Percentiles rank a stretch among this genome's conserved stretches.
Conservation (phyloP, 1,284 basidiomycete genomes). For the Microbotryum saponariae region DNA sequence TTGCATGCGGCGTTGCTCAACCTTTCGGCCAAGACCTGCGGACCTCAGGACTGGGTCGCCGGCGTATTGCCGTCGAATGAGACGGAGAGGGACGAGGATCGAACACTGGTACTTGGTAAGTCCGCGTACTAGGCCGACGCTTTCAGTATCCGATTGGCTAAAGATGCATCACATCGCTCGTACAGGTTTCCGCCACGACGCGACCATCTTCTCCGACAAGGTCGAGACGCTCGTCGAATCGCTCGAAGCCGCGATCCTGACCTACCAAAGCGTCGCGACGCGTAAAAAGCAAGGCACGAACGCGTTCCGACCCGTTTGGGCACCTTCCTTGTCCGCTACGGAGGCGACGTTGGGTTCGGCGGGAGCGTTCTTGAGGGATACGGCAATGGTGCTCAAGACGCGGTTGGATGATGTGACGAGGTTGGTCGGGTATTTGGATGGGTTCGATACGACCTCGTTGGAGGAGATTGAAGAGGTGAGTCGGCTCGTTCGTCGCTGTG, state of each 20-base stretch:
- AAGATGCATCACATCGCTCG: background rate
- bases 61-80: conserved; percentile 62
- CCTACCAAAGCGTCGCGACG: conserved; percentile 31
- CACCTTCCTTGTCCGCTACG: conserved; percentile 21
- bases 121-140: background rate
- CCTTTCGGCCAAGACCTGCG: conserved; percentile 68
- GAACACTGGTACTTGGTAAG: conserved; percentile 52
- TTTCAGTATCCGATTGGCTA: background rate
- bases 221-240: conserved; percentile 26
- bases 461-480: conserved; percentile 42
- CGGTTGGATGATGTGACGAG: conserved; percentile 60
- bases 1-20: conserved; percentile 73
- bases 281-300: conserved; percentile 18
- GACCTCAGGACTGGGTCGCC: conserved; percentile 54
- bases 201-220: conserved; percentile 29
- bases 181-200: conserved; percentile 15
- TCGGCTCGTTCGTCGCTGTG: conserved; percentile 4
- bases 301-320: conserved; percentile 37
- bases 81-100: conserved; percentile 55
- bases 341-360: conserved; percentile 60
- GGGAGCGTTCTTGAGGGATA: conserved; percentile 58
- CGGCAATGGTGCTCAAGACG: conserved; percentile 54
- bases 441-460: conserved; percentile 49
- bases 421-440: conserved; percentile 60
- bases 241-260: conserved; percentile 29